Evolutionary conservation across 2,329 filamentous ascomycete genomes (phyloP), one percentile per base, ranked within the genome.

Genomic region (Pseudogymnoascus sp.): DNA sequence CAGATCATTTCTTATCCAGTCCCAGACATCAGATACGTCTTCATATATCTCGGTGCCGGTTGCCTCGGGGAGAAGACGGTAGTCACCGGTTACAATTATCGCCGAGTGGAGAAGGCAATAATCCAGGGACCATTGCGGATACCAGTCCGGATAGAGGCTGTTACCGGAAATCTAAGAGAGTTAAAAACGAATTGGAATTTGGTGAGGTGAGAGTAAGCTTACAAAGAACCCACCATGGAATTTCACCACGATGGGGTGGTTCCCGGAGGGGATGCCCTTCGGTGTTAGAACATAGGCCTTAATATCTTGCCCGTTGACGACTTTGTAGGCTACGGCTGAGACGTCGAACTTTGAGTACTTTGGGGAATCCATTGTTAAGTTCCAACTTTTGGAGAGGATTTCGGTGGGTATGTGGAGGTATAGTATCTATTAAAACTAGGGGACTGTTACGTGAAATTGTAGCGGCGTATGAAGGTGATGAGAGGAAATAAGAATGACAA

Each of bases 21-120:
- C 65, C 78, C 78, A 83, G 68, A 81, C 79, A 65, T 80, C 77
- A 7, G 70, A 62, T 0, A 82, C 64, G 67, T 83, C 81, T 5
- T 75, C 68, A 23, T 81, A 72, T 63, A 82, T 78, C 14, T 82
- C 77, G 2, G 70, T 59, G 35, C 78, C 78, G 18, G 63, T 77
- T 62, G 77, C 72, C 64, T 82, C 80, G 21, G 81, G 80, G n/a
- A 80, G 65, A 3, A 83, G 76, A 7, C 80, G 79, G 71, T 84
- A 80, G 69, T 81, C 78, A 0, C 79, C 77, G 1, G 75, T 71
- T 5, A 83, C 67, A 25, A 79, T 71, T 50, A 83, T 76, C n/a
- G 80, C 78, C 12, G 68, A 69, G 59, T 76, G 73, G 25, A 70
- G 66, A 1, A 73, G 70, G 23, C 75, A 72, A 40, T 78, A 71